Percentiles rank a stretch among this genome's conserved stretches.
These are phyloP conservation scores for Logfia minima DNA, from an alignment of 129 eudicot genomes.

Conservation along the genomic window DNA sequence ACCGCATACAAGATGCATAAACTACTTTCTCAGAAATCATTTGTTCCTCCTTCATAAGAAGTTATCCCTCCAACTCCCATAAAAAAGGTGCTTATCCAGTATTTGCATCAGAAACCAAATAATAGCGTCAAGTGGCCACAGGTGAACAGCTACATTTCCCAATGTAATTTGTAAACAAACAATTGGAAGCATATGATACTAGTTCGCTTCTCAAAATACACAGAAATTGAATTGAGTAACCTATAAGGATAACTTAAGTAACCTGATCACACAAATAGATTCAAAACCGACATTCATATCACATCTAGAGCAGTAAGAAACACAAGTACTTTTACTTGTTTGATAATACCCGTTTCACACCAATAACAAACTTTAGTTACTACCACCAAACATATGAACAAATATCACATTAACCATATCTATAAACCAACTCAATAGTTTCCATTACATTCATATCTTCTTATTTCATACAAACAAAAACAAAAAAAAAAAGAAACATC, in stretches of 20 bases:
- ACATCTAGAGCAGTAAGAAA: not conserved
- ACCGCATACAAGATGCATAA: not conserved
- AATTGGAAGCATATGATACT: not conserved
- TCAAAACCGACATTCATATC: not conserved
- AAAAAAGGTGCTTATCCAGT: not conserved
- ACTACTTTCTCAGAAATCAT: not conserved
- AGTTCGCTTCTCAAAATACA: not conserved
- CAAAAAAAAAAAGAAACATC: not conserved
- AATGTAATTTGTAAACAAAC: not conserved
- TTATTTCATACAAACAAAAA: conserved; percentile 25
- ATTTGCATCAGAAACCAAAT: not conserved
- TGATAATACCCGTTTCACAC: conserved; percentile 10
- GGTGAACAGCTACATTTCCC: not conserved
- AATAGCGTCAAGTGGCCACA: not conserved
- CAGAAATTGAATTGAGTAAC: not conserved
- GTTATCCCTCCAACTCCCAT: not conserved
- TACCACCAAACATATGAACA: conserved; percentile 23
- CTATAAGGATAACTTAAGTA: not conserved
- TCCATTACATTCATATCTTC: conserved; percentile 26
- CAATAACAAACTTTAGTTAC: conserved; percentile 16
- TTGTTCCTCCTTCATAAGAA: not conserved
- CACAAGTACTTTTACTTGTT: conserved; percentile 8
- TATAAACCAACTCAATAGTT: conserved; percentile 15
- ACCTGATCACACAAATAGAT: conserved; percentile 7
- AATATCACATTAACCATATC: conserved; percentile 8